phyloP scores from a whole-genome alignment of 345 rosid species.

The Rubroshorea leprosula region DNA sequence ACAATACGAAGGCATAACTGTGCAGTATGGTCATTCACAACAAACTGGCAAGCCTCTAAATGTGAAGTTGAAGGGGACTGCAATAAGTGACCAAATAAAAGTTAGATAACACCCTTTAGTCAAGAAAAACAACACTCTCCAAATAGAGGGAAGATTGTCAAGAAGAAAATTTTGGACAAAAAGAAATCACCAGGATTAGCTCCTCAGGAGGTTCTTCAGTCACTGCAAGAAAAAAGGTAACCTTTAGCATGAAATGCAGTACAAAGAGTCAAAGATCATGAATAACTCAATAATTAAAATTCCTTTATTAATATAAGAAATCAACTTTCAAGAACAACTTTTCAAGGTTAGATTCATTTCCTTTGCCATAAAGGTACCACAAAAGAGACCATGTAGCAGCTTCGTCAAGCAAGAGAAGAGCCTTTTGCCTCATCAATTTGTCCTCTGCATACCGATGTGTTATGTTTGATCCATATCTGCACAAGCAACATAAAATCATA shows the following conservation, averaged over 20 bases:
- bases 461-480: slow-evolving; percentile 64
- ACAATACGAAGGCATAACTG: slow-evolving; percentile 91
- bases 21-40: slow-evolving; percentile 77
- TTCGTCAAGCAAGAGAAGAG: slow-evolving; percentile 90
- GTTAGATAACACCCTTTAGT: slow-evolving; percentile 3
- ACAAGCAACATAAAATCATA: slow-evolving; percentile 10
- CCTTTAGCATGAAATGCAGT: slow-evolving; percentile 12
- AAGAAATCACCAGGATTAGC: slow-evolving; percentile 43
- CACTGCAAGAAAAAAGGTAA: slow-evolving; percentile 45
- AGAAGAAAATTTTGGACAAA: not conserved
- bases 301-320: not conserved
- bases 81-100: slow-evolving; percentile 13
- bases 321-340: slow-evolving; percentile 9
- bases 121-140: not conserved
- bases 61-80: slow-evolving; percentile 93
- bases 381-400: slow-evolving; percentile 98
- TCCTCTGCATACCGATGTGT: slow-evolving; percentile 81
- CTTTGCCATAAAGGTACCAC: slow-evolving; percentile 96
- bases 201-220: slow-evolving; percentile 71
- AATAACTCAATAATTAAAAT: not conserved
- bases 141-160: not conserved
- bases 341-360: slow-evolving; percentile 40
- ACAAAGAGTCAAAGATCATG: not conserved
- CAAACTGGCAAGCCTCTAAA: slow-evolving; percentile 90
- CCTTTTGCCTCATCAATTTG: slow-evolving; percentile 91